phyloP scores from a whole-genome alignment of 2,329 filamentous ascomycete genomes.

The Clonostachys sp. region DNA sequence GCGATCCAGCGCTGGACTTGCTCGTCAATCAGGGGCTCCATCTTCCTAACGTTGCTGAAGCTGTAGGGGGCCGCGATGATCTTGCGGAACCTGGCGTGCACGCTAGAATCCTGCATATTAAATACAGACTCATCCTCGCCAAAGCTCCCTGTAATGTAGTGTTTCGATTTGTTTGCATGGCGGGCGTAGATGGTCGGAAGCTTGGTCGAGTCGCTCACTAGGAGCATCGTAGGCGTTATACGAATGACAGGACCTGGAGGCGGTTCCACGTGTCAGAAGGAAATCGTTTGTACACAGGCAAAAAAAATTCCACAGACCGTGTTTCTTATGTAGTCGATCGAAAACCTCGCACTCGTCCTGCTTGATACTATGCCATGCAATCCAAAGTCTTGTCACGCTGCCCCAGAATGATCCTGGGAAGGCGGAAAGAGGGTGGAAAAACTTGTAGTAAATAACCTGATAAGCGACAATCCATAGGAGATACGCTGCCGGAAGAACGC shows the following conservation, averaged over 20 bases:
- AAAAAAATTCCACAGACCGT: constrained; percentile 28
- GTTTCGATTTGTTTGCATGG: constrained; percentile 49
- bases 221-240: constrained; percentile 46
- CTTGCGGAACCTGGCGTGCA: constrained; percentile 48
- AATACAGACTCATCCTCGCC: constrained; percentile 51
- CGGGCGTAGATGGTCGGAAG: constrained; percentile 52
- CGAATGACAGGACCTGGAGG: constrained; percentile 43
- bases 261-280: not conserved
- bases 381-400: constrained; percentile 47
- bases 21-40: constrained; percentile 50
- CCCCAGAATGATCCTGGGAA: constrained; percentile 53
- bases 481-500: constrained; percentile 6
- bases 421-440: constrained; percentile 44
- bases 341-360: constrained; percentile 37
- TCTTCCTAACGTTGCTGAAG: constrained; percentile 52
- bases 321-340: constrained; percentile 36
- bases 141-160: constrained; percentile 55
- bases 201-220: constrained; percentile 46
- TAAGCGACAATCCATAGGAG: constrained; percentile 4
- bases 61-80: constrained; percentile 49
- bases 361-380: constrained; percentile 43
- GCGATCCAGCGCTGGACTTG: constrained; percentile 44
- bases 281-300: not conserved
- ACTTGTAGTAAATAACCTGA: constrained; percentile 43
- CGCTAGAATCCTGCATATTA: constrained; percentile 48